These are phyloP conservation scores for Tolypocladium nubicola DNA, from an alignment of 2,329 filamentous ascomycete genomes.

Conservation along the genomic window DNA sequence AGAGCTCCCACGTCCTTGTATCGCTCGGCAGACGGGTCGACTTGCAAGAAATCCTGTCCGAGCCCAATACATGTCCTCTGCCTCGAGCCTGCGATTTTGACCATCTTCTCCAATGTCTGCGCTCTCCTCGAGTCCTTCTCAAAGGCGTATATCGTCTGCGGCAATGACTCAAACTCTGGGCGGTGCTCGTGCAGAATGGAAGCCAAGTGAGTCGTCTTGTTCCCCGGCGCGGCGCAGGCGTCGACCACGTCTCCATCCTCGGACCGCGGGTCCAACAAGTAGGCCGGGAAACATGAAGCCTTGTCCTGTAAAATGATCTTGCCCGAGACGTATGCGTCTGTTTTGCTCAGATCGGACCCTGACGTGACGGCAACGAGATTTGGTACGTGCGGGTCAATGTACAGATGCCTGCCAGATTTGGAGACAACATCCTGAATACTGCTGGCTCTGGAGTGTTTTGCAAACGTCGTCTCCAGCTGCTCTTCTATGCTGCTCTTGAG, in stretches of 20 bases:
- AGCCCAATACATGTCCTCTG: conserved; percentile 55
- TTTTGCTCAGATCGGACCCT: conserved; percentile 60
- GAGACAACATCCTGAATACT: conserved; percentile 46
- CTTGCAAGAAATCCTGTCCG: conserved; percentile 72
- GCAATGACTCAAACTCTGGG: conserved; percentile 21
- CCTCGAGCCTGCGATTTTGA: conserved; percentile 63
- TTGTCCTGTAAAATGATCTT: conserved; percentile 90
- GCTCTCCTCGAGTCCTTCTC: conserved; percentile 66
- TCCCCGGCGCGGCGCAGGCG: conserved; percentile 87
- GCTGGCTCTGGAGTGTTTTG: conserved; percentile 44
- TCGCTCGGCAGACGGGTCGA: conserved; percentile 51
- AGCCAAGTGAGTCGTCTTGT: conserved; percentile 92
- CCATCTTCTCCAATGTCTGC: conserved; percentile 74
- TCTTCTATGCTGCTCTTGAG: conserved; percentile 59
- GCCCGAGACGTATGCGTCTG: conserved; percentile 62
- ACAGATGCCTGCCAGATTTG: conserved; percentile 39
- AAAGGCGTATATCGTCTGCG: conserved; percentile 57
- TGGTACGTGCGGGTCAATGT: conserved; percentile 73
- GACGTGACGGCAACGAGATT: conserved; percentile 72
- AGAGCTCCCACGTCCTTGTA: conserved; percentile 68
- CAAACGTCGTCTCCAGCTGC: conserved; percentile 68
- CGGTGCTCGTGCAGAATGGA: conserved; percentile 50
- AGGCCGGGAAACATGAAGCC: conserved; percentile 92
- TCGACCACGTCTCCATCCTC: conserved; percentile 75
- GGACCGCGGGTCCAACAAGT: conserved; percentile 60